Percentiles rank a stretch among this genome's conserved stretches.
Conservation (phyloP, 805 yeast species). For the Metschnikowia chrysomelidarum region DNA sequence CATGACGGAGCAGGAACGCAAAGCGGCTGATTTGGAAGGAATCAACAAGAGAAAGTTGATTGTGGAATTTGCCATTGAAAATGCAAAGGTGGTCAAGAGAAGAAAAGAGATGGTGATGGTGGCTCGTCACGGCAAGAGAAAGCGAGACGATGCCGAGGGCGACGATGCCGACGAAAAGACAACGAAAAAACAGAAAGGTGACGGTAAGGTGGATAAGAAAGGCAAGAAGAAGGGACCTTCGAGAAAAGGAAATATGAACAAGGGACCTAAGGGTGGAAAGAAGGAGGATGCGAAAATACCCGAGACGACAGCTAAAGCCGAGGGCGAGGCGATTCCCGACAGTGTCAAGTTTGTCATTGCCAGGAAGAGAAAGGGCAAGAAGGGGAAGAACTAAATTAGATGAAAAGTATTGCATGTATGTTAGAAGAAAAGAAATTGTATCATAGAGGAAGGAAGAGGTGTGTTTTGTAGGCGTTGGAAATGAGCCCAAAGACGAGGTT, state of each 20-base stretch:
- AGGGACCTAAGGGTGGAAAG: constrained; percentile 29
- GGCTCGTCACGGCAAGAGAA: constrained; percentile 32
- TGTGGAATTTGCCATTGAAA: constrained; percentile 94
- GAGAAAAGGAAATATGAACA: constrained; percentile 46
- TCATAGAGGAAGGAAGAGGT: too few species aligned
- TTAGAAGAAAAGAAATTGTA: neutral
- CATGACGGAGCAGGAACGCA: constrained; percentile 65
- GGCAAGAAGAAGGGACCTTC: constrained; percentile 27
- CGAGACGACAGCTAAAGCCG: constrained; percentile 7
- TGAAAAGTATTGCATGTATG: constrained; percentile 3
- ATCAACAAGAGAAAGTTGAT: constrained; percentile 69
- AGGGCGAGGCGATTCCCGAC: constrained; percentile 43
- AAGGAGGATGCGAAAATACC: constrained; percentile 16
- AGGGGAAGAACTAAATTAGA: constrained; percentile 33
- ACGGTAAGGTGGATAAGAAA: too few species aligned
- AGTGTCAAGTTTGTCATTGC: constrained; percentile 65
- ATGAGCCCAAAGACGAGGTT: too few species aligned
- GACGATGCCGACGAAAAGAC: constrained; percentile 4
- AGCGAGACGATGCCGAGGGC: constrained; percentile 22
- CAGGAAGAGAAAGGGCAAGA: constrained; percentile 64
- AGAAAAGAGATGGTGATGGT: constrained; percentile 65
- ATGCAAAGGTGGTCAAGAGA: constrained; percentile 89
- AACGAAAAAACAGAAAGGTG: constrained; percentile 18
- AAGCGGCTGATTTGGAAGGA: constrained; percentile 52
- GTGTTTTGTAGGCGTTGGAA: too few species aligned